Conservation (phyloP, 2,329 filamentous ascomycete genomes). For the Trichoderma brevicompactum region DNA sequence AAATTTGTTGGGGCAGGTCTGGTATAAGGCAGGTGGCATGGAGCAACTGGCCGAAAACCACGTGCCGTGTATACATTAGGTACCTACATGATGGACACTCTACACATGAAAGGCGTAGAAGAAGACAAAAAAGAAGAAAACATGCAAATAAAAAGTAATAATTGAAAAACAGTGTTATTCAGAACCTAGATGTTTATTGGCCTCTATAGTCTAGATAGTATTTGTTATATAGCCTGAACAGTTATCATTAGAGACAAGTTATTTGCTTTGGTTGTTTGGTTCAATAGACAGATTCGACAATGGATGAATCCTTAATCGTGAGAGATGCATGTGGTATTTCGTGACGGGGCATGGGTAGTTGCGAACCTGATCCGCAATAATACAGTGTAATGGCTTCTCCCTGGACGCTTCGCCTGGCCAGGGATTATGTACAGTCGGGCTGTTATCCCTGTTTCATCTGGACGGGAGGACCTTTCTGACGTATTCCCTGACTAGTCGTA, state of each 20-base stretch:
- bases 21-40: no score
- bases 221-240: neutral
- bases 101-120: no score
- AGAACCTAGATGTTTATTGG: constrained; percentile 7
- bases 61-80: no score
- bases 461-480: constrained; percentile 62
- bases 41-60: no score
- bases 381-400: neutral
- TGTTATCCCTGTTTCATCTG: constrained; percentile 46
- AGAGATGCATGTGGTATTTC: constrained; percentile 5
- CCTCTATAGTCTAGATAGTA: constrained; percentile 19
- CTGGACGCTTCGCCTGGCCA: neutral
- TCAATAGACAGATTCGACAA: neutral
- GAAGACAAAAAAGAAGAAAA: no score
- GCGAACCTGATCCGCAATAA: neutral
- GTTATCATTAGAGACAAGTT: neutral
- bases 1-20: no score
- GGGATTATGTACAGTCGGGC: constrained; percentile 9
- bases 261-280: neutral
- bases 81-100: no score
- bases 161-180: neutral
- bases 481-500: constrained; percentile 63
- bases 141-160: neutral
- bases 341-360: constrained; percentile 10
- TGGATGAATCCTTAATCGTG: neutral